Percentiles rank a stretch among this genome's conserved stretches.
Evolutionary conservation across 139 green algal genomes (phyloP).

Genomic region (Diplosphaera chodatii): DNA sequence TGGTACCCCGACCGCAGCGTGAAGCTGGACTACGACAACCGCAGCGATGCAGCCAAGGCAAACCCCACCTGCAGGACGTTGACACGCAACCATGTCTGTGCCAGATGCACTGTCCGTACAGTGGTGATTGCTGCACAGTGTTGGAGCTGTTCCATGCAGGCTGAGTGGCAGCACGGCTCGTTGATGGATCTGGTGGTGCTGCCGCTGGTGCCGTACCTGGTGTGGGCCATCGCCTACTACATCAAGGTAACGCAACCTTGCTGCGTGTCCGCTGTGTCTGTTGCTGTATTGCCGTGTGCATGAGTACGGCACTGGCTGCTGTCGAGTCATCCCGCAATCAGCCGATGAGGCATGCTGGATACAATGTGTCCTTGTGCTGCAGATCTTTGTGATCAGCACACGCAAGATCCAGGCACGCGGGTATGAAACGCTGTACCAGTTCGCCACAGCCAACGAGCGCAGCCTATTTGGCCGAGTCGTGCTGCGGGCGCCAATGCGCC

Average conservation of each 20-base stretch:
- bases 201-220: slow-evolving; percentile 48
- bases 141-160: too few species aligned
- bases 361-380: neutral
- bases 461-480: slow-evolving; percentile 26
- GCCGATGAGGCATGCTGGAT: too few species aligned
- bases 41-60: neutral
- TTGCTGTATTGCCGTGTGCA: too few species aligned
- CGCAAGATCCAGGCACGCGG: slow-evolving; percentile 48
- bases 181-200: slow-evolving; percentile 44
- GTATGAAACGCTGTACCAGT: slow-evolving; percentile 66
- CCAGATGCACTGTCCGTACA: too few species aligned
- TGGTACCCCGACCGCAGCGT: slow-evolving; percentile 44
- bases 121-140: too few species aligned
- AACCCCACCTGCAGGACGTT: too few species aligned
- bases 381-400: slow-evolving; percentile 63
- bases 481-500: slow-evolving; percentile 13
- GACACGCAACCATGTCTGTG: too few species aligned
- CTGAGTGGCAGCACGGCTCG: slow-evolving; percentile 24
- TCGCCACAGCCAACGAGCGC: slow-evolving; percentile 17
- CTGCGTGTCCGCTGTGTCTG: too few species aligned
- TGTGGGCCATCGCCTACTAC: slow-evolving; percentile 63
- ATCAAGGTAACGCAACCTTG: slow-evolving; percentile 28
- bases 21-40: slow-evolving; percentile 6
- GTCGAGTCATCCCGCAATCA: too few species aligned
- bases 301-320: too few species aligned